Percentiles rank a stretch among this genome's conserved stretches.
Evolutionary conservation across 441 rosid genomes (phyloP).

Genomic region (Populus hybrid): DNA sequence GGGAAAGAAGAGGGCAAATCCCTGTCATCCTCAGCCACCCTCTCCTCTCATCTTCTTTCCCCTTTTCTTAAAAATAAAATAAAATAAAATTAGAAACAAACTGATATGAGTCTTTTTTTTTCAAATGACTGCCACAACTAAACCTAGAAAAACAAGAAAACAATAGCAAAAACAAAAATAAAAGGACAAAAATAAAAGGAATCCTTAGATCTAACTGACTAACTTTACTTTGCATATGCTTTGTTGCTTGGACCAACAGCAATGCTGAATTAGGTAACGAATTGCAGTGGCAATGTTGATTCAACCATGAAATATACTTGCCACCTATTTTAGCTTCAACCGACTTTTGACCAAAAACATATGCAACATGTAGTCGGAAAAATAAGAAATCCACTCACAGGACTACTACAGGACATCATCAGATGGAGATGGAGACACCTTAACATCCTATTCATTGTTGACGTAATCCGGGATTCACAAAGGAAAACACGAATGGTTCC

Average conservation of each 20-base stretch:
- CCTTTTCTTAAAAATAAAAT: too few species aligned
- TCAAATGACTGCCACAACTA: neutral
- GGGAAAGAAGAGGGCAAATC: too few species aligned
- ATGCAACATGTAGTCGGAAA: too few species aligned
- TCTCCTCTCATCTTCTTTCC: too few species aligned
- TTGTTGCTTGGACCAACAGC: neutral
- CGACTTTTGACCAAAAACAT: too few species aligned
- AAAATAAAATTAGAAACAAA: too few species aligned
- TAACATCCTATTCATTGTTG: too few species aligned
- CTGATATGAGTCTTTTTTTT: neutral
- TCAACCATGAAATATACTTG: neutral
- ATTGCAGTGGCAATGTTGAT: neutral
- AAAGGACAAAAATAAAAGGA: too few species aligned
- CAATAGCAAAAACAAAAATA: neutral
- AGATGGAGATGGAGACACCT: too few species aligned
- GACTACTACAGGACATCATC: neutral
- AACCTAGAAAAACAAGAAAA: neutral
- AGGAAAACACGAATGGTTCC: neutral
- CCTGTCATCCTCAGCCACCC: too few species aligned
- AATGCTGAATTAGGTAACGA: conserved; percentile 2
- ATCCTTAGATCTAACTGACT: neutral
- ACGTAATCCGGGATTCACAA: too few species aligned
- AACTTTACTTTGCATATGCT: neutral
- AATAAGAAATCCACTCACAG: neutral
- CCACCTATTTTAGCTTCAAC: neutral